Evolutionary conservation across 176 grass and related monocot species (phyloP), one percentile per base, ranked within the genome.

Genomic region (Guadua angustifolia): DNA sequence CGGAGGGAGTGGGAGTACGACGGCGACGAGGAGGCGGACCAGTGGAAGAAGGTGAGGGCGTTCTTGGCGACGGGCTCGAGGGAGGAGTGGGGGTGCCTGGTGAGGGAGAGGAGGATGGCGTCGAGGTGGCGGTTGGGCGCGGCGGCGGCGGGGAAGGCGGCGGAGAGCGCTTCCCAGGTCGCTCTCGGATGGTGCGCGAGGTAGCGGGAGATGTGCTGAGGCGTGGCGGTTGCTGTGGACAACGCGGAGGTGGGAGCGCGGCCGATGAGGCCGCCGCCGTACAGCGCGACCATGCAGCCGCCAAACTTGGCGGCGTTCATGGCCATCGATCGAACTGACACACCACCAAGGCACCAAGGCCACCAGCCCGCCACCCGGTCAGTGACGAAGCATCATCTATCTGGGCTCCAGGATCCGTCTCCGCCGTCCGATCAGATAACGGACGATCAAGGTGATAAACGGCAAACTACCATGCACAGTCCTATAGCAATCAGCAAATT

Each of bases 21-120:
- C 40, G 83, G 7, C 53, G 25, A 70, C 10, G 42, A 29, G 0
- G 83, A 53, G 22, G 80, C 66, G 43, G 83, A 89, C 94, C 88
- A 96, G 67, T 96, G 88, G 78, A 96, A 96, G 77, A 93, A 96
- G 69, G 88, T 74, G 52, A 96, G 88, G 0, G 94, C 88, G 66
- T 96, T 96, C 73, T 78, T 91, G 80, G 94, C 91, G 9, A 91
- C 35, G 22, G 19, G 13, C n/a, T 82, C 79, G 2, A 72, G 61
- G 63, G 78, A 84, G 36, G 46, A 56, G 52, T 89, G 63, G n/a
- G 18, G 26, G 52, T 72, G 91, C 45, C 84, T 87, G 44, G 83
- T 81, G 52, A 96, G 84, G 53, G 84, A 55, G 35, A 96, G 90
- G 67, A 96, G 79, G 21, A 96, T 86, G 52, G 82, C 56, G 14